phyloP scores from a whole-genome alignment of 371 early-diverging fungal genomes.

The Apophysomyces elegans region DNA sequence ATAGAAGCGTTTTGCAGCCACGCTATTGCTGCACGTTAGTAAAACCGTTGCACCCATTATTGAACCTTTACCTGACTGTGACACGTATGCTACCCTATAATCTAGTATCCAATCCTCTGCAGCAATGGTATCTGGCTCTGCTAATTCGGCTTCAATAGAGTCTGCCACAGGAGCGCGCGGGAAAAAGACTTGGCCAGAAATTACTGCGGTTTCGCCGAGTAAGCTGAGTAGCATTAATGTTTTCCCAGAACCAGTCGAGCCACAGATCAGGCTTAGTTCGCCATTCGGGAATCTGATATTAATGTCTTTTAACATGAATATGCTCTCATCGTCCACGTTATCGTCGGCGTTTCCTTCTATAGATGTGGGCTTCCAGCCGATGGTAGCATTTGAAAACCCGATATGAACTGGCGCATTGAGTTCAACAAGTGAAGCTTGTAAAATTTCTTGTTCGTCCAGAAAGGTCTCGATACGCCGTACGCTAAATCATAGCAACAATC shows the following conservation, averaged over 20 bases:
- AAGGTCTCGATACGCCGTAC: constrained; percentile 71
- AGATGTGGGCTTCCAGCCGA: constrained; percentile 30
- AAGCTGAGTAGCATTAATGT: constrained; percentile 66
- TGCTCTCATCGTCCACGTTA: constrained; percentile 26
- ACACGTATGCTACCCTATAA: constrained; percentile 35
- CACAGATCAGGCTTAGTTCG: constrained; percentile 62
- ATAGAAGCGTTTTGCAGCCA: constrained; percentile 90
- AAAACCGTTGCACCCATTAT: not conserved
- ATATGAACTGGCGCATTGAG: constrained; percentile 44
- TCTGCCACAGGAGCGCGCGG: constrained; percentile 47
- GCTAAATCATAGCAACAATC: constrained; percentile 21
- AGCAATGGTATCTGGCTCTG: constrained; percentile 5
- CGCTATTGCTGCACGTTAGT: constrained; percentile 34
- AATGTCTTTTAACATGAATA: constrained; percentile 53
- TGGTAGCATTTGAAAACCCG: constrained; percentile 54
- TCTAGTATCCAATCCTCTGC: constrained; percentile 35
- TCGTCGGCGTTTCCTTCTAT: constrained; percentile 24
- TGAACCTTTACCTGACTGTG: constrained; percentile 33
- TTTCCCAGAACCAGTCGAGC: constrained; percentile 74
- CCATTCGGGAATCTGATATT: constrained; percentile 59
- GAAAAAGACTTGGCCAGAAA: constrained; percentile 45
- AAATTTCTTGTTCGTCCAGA: constrained; percentile 77
- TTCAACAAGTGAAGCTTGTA: constrained; percentile 37
- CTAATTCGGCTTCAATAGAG: constrained; percentile 23
- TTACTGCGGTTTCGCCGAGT: constrained; percentile 60